These are phyloP conservation scores for Omphalotus guepiniiformis DNA, from an alignment of 768 basidiomycete genomes.

Conservation along the genomic window DNA sequence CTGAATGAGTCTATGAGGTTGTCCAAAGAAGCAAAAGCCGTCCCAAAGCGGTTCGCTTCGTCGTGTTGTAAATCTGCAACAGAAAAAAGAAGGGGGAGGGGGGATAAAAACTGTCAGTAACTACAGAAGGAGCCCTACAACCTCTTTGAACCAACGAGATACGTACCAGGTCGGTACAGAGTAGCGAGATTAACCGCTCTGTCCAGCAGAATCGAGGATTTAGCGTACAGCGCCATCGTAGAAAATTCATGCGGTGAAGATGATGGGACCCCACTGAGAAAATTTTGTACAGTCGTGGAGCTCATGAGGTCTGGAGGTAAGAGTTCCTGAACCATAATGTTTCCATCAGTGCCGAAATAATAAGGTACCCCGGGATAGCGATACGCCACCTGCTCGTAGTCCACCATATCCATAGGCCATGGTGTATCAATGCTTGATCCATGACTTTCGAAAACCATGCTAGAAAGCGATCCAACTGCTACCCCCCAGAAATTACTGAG, in stretches of 20 bases:
- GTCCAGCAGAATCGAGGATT: slow-evolving; percentile 18
- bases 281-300: slow-evolving; percentile 6
- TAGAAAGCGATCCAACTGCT: slow-evolving; percentile 17
- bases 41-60: slow-evolving; percentile 18
- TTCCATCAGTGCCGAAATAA: not conserved
- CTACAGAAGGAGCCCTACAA: too few species aligned
- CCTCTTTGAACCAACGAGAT: not conserved
- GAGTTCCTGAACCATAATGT: not conserved
- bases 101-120: not conserved
- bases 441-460: slow-evolving; percentile 8
- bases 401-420: slow-evolving; percentile 11
- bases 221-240: slow-evolving; percentile 1
- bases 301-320: slow-evolving; percentile 22
- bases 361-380: not conserved
- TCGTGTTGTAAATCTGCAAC: slow-evolving; percentile 18
- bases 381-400: slow-evolving; percentile 15
- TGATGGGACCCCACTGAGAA: slow-evolving; percentile 9
- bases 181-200: slow-evolving; percentile 15
- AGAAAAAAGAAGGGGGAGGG: too few species aligned
- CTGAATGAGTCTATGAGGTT: slow-evolving; percentile 20
- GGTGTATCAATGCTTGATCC: slow-evolving; percentile 10
- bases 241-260: slow-evolving; percentile 3
- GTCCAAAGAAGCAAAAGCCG: slow-evolving; percentile 22
- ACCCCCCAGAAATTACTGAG: slow-evolving; percentile 29
- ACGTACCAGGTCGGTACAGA: slow-evolving; percentile 18